These are phyloP conservation scores for Epithele typhae DNA, from an alignment of 768 basidiomycete genomes.

Conservation along the genomic window DNA sequence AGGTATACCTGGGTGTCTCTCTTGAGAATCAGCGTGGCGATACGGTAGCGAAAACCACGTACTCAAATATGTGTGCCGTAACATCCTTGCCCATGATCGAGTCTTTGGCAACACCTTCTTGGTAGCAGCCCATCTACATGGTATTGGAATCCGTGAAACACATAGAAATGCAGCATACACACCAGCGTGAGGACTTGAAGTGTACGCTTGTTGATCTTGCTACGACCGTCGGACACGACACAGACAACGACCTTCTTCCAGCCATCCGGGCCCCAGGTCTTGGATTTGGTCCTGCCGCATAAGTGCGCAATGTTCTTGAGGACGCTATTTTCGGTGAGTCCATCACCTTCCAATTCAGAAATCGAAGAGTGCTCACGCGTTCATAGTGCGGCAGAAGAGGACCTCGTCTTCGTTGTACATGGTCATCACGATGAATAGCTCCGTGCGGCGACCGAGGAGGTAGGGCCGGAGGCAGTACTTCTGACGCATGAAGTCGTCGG, in stretches of 20 bases:
- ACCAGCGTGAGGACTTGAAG: constrained; percentile 85
- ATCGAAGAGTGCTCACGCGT: constrained; percentile 49
- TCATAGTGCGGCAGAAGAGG: constrained; percentile 78
- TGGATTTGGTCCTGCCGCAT: constrained; percentile 64
- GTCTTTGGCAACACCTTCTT: constrained; percentile 88
- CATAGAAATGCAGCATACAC: constrained; percentile 20
- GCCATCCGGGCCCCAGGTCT: constrained; percentile 82
- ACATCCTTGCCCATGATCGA: constrained; percentile 86
- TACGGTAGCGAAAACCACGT: constrained; percentile 21
- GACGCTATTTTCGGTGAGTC: constrained; percentile 50
- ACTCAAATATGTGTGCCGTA: constrained; percentile 93
- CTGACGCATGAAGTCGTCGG: constrained; percentile 77
- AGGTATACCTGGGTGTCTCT: constrained; percentile 53
- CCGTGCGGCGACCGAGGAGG: constrained; percentile 75
- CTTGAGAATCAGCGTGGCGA: not conserved
- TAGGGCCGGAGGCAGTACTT: constrained; percentile 79
- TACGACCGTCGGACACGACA: constrained; percentile 81
- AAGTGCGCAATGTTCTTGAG: constrained; percentile 85
- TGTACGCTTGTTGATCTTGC: constrained; percentile 85
- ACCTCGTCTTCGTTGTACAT: constrained; percentile 94
- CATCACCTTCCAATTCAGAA: constrained; percentile 6
- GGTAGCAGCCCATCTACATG: constrained; percentile 75
- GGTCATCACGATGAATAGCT: constrained; percentile 94
- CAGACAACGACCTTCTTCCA: constrained; percentile 93
- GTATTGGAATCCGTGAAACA: too few species aligned